These are phyloP conservation scores for Candida neerlandica DNA, from an alignment of 1,139 yeast genomes.

Conservation along the genomic window DNA sequence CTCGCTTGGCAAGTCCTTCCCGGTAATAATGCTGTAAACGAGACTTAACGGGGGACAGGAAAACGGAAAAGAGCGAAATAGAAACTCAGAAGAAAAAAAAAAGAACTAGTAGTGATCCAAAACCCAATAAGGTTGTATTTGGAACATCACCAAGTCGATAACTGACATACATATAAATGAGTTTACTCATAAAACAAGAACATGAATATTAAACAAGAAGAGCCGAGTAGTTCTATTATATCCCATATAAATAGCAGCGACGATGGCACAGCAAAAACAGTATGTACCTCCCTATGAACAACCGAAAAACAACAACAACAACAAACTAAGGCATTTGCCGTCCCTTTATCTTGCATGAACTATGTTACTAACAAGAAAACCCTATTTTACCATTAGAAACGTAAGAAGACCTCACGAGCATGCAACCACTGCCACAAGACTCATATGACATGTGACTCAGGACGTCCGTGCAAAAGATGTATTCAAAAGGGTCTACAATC, in stretches of 20 bases:
- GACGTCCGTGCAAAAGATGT: conserved; percentile 84
- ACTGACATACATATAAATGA: background rate
- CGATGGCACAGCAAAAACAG: conserved; percentile 1
- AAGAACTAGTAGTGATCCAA: background rate
- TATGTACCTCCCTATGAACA: background rate
- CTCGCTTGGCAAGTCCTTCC: too few species aligned
- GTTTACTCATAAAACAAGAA: background rate
- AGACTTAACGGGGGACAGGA: background rate
- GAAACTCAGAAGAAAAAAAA: background rate
- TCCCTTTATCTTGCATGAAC: background rate
- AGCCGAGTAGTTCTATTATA: background rate
- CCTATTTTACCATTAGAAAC: conserved; percentile 25
- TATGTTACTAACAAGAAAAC: conserved; percentile 5
- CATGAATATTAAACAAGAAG: conserved; percentile 1
- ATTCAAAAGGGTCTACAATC: conserved; percentile 64
- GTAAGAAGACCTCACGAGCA: conserved; percentile 73
- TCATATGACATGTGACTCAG: conserved; percentile 83
- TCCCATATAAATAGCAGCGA: background rate
- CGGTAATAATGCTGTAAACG: background rate
- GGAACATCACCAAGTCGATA: background rate
- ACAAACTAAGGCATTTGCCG: background rate
- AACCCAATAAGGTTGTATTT: background rate
- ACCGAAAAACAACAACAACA: background rate
- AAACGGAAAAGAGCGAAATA: background rate
- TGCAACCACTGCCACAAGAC: conserved; percentile 86